phyloP scores from a whole-genome alignment of 2,329 filamentous ascomycete species.

The Paecilomyces dactylethromorphus region DNA sequence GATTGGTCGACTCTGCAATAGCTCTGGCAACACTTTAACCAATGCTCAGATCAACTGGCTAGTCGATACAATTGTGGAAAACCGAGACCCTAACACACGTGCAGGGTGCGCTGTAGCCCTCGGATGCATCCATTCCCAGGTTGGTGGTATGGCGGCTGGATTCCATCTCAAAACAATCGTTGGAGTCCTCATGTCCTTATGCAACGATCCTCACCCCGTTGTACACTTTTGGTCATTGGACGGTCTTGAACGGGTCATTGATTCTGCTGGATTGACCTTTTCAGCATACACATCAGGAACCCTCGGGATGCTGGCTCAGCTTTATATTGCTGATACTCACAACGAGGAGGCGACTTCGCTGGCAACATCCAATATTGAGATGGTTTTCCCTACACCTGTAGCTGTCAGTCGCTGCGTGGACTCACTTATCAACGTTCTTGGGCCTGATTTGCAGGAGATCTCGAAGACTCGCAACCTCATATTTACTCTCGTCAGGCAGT shows the following conservation, averaged over 20 bases:
- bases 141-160: slow-evolving; percentile 95
- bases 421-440: slow-evolving; percentile 92
- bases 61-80: slow-evolving; percentile 88
- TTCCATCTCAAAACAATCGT: slow-evolving; percentile 95
- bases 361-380: slow-evolving; percentile 82
- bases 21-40: slow-evolving; percentile 81
- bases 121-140: slow-evolving; percentile 87
- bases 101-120: slow-evolving; percentile 92
- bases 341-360: slow-evolving; percentile 74
- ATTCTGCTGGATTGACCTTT: slow-evolving; percentile 88
- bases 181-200: slow-evolving; percentile 96
- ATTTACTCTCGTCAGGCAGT: slow-evolving; percentile 75
- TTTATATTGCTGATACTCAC: slow-evolving; percentile 88
- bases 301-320: slow-evolving; percentile 85
- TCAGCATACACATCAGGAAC: slow-evolving; percentile 84
- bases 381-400: slow-evolving; percentile 74
- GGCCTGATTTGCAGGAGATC: slow-evolving; percentile 89
- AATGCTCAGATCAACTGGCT: slow-evolving; percentile 84
- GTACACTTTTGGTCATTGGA: slow-evolving; percentile 97
- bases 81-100: slow-evolving; percentile 85
- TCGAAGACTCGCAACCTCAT: slow-evolving; percentile 89
- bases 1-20: slow-evolving; percentile 75
- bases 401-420: slow-evolving; percentile 84
- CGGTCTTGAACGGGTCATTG: slow-evolving; percentile 76
- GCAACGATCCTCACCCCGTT: slow-evolving; percentile 87